A percentile compares a stretch with the other conserved stretches of the same genome.
Evolutionary conservation across 1,284 basidiomycete species (phyloP).

Genomic region (Takashimella tepidaria): DNA sequence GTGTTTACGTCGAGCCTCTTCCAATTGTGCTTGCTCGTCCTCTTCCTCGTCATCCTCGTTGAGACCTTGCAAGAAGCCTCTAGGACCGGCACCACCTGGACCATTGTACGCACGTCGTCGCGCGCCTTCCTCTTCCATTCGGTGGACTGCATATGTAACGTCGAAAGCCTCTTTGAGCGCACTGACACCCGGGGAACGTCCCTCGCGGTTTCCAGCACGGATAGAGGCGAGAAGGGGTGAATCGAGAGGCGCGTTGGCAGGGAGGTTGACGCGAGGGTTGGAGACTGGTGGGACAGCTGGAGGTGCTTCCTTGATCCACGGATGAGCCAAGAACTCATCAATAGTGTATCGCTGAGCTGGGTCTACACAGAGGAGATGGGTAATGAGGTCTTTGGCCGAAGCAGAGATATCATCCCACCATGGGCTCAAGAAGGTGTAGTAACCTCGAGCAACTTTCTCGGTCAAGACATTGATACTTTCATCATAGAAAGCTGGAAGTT

Average conservation of each 20-base stretch:
- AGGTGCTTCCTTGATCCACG: constrained; percentile 65
- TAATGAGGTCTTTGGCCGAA: constrained; percentile 89
- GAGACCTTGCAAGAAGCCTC: constrained; percentile 75
- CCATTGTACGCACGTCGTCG: constrained; percentile 72
- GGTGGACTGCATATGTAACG: constrained; percentile 96
- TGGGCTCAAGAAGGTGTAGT: constrained; percentile 97
- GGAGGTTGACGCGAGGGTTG: constrained; percentile 28
- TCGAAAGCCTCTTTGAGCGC: constrained; percentile 98
- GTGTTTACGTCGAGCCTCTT: constrained; percentile 53
- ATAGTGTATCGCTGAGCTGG: constrained; percentile 94
- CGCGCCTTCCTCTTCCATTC: constrained; percentile 97
- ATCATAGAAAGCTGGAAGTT: constrained; percentile 76
- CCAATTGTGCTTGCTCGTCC: constrained; percentile 53
- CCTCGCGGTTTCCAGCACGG: constrained; percentile 66
- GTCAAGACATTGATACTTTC: constrained; percentile 97
- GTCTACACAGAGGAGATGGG: constrained; percentile 92
- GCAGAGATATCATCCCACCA: constrained; percentile 98
- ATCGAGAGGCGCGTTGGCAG: constrained; percentile 63
- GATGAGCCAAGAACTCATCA: constrained; percentile 94
- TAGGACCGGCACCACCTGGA: constrained; percentile 67
- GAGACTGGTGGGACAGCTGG: constrained; percentile 58
- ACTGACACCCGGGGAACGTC: constrained; percentile 84
- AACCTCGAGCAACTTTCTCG: constrained; percentile 94
- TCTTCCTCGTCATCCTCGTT: constrained; percentile 86
- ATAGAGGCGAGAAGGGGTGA: constrained; percentile 82